Conservation (phyloP, 208 protist species). For the Wallacemonas rigidus region DNA sequence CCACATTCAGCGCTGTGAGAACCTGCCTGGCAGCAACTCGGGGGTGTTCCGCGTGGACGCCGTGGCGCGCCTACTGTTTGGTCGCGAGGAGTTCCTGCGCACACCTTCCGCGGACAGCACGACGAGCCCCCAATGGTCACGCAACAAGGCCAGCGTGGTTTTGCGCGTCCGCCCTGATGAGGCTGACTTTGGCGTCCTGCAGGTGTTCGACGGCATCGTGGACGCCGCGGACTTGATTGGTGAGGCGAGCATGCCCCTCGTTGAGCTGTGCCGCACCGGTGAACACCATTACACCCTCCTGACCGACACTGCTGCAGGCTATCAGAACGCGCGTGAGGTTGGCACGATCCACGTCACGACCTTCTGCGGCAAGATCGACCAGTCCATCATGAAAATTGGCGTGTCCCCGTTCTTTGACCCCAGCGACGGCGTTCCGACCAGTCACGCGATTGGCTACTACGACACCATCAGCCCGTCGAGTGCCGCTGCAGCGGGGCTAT, state of each 20-base stretch:
- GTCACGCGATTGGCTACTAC: conserved; percentile 15
- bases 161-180: conserved; percentile 46
- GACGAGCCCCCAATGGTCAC: conserved; percentile 45
- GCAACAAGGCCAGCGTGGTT: conserved; percentile 36
- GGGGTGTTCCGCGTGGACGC: conserved; percentile 62
- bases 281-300: conserved; percentile 43
- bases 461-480: neutral
- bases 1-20: conserved; percentile 51
- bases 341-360: conserved; percentile 23
- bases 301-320: conserved; percentile 7
- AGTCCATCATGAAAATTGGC: conserved; percentile 12
- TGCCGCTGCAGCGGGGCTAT: neutral
- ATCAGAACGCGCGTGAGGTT: conserved; percentile 5
- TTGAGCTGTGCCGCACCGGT: conserved; percentile 53
- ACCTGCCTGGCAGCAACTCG: conserved; percentile 50
- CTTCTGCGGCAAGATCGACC: conserved; percentile 15
- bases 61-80: conserved; percentile 46
- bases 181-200: conserved; percentile 25
- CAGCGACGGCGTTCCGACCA: conserved; percentile 13
- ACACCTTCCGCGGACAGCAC: conserved; percentile 50
- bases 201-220: conserved; percentile 77
- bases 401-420: conserved; percentile 15
- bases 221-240: conserved; percentile 77
- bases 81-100: conserved; percentile 39
- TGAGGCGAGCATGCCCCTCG: conserved; percentile 55